Base-by-base conservation (phyloP, 495 filamentous ascomycete species). In the Aspergillus coremiiformis region DNA sequence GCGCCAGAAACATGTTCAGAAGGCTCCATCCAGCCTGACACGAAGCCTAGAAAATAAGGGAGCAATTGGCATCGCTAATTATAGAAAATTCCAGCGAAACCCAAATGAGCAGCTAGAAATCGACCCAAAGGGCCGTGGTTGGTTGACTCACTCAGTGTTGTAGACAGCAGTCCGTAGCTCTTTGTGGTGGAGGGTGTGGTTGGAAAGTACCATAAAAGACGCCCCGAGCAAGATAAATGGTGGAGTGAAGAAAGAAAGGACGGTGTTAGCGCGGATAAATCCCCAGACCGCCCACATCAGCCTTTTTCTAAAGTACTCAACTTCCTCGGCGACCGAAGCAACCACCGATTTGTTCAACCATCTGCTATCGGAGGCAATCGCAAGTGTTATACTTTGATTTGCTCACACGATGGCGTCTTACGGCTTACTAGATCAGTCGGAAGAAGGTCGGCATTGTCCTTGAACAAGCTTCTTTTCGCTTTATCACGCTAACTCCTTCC, bases 341-440 rank as follows among this genome's bases (percentile, higher is more conserved):
- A 47, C 44, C 22, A 27, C 33, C 33, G 47, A 39, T 49, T 49
- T 49, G 30, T 58, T n/a, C 12, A 32, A 22, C 17, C 8, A 6
- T 37, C 42, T 39, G 30, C 33, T 22, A 43, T 43, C 26, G 39
- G 39, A 32, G 39, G 35, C 27, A 17, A 51, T 42, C 17, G 30
- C 48, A 35, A 35, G 39, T 45, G 45, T 44, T 43, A 39, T 37
- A 21, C 29, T 39, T 42, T 27, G 35, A 15, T 24, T 47, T 29
- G 35, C 9, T 30, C 20, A 44, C 27, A 58, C 22, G 4, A 80
- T 80, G 77, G 61, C 68, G 50, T 73, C 72, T 35, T 76, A 77
- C 53, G 69, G 67, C 26, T 50, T 76, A 24, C 62, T 79, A 8
- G 70, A 73, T 58, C 76, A 78, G 51, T 62, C 66, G 46, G 76